Conservation (phyloP, 768 basidiomycete genomes). For the Calocybe indica region DNA sequence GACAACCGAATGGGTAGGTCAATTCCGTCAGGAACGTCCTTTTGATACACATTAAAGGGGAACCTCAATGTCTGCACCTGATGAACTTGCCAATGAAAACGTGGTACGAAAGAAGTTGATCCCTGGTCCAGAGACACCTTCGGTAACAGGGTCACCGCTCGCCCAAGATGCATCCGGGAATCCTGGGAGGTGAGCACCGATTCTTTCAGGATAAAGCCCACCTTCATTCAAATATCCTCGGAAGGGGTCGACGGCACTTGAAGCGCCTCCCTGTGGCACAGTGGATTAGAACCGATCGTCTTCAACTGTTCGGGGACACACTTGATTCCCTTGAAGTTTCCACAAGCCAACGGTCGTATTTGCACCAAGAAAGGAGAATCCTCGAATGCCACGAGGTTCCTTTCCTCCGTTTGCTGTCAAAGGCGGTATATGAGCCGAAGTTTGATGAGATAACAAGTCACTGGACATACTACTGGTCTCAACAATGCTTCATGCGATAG, state of each 20-base stretch:
- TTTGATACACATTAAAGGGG: background rate
- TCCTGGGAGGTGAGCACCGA: constrained; percentile 45
- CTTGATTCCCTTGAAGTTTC: constrained; percentile 40
- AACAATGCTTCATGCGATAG: constrained; percentile 24
- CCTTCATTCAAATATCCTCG: constrained; percentile 49
- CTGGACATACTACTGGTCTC: constrained; percentile 39
- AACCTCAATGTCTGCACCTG: background rate
- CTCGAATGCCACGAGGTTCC: constrained; percentile 43
- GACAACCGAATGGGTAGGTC: constrained; percentile 42
- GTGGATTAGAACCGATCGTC: background rate
- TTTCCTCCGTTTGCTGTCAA: constrained; percentile 39
- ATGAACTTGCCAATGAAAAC: constrained; percentile 20
- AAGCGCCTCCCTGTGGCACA: constrained; percentile 26
- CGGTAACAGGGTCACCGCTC: constrained; percentile 23
- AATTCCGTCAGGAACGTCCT: constrained; percentile 32
- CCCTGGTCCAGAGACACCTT: constrained; percentile 28
- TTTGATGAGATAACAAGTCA: background rate
- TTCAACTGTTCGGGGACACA: constrained; percentile 7
- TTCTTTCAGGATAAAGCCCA: constrained; percentile 40
- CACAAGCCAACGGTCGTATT: constrained; percentile 30
- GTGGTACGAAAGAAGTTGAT: constrained; percentile 40
- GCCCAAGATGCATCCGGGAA: constrained; percentile 36
- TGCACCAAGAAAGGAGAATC: constrained; percentile 35
- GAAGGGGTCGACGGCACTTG: constrained; percentile 34
- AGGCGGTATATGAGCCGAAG: background rate